Base-by-base conservation (phyloP, 75 land plant species). In the Pseudotsuga menziesii region DNA sequence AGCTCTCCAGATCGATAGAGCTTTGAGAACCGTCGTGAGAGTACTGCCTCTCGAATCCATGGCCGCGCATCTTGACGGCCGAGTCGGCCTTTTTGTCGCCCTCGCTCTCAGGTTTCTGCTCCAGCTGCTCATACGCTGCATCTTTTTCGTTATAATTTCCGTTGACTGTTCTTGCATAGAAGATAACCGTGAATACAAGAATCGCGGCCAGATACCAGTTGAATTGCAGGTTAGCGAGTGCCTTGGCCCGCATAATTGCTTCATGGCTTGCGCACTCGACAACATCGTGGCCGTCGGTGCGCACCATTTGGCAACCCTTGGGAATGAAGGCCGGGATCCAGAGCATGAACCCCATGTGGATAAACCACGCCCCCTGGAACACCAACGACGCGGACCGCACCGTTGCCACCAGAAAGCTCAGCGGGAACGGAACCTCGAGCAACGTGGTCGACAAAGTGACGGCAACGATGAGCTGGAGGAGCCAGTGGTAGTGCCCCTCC, bases 401-500 rank as follows among this genome's bases (percentile, higher is more conserved):
- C 39, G 90, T 70, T 26, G 90, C 84, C 3, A 82, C 76, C 54
- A 78, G 69, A 32, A 83, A 76, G 62, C 74, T 82, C 8, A 22
- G 56, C 1, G 85, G 85, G 58, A 54, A 74, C 56, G 39, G 22
- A 22, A 80, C 77, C 29, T 87, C 80, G 13, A 72, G 19, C 14
- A 88, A 13, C 36, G 89, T 80, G 41, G 84, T 56, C 11, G 82
- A 17, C 11, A 91, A 17, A n/a, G 84, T 79, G 52, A 80, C 81
- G 11, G 56, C 64, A n/a, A 88, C 85, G 59, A 84, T 78, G 17
- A 88, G 36, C 76, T 92, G 92, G 27, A 94, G 79, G 8, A 94
- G 89, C 95, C 89, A 85, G 56, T 94, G 95, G 83, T 94, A 94
- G 76, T 90, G 93, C 5, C 89, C 86, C 67, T 91, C 93, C 2